A percentile compares a stretch with the other conserved stretches of the same genome.
Evolutionary conservation across 331 rosid genomes (phyloP).

Genomic region (Telfairia occidentalis): DNA sequence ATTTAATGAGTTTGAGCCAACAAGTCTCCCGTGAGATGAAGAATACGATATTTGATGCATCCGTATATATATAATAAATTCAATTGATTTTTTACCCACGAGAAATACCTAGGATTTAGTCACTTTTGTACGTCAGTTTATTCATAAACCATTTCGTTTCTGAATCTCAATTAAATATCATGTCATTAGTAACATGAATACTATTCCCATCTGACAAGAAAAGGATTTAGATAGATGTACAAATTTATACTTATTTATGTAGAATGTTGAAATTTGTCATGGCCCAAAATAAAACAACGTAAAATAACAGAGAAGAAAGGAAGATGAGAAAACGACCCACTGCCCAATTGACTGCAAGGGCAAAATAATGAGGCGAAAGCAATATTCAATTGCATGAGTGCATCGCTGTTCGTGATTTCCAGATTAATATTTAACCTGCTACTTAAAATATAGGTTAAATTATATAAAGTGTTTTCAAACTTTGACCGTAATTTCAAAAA

Average conservation of each 20-base stretch:
- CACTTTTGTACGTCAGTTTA: no score
- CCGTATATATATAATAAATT: no score
- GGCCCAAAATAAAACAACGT: neutral
- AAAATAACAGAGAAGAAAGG: neutral
- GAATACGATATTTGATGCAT: neutral
- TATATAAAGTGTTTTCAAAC: no score
- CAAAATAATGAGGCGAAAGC: neutral
- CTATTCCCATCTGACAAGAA: neutral
- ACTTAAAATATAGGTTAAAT: constrained; percentile 1
- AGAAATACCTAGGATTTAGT: no score
- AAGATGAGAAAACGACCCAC: no score
- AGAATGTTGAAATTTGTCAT: neutral
- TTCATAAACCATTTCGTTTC: neutral
- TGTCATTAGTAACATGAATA: neutral
- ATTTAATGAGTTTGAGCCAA: neutral
- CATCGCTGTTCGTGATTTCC: neutral
- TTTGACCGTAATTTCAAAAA: no score
- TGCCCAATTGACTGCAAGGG: no score
- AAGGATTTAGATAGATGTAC: neutral
- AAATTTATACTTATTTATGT: neutral
- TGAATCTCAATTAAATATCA: neutral
- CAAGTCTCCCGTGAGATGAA: neutral
- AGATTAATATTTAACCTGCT: neutral
- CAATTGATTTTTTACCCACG: no score
- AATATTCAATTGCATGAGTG: neutral